phyloP scores from a whole-genome alignment of 2,329 filamentous ascomycete genomes.

The Ceratocystis ficicola region DNA sequence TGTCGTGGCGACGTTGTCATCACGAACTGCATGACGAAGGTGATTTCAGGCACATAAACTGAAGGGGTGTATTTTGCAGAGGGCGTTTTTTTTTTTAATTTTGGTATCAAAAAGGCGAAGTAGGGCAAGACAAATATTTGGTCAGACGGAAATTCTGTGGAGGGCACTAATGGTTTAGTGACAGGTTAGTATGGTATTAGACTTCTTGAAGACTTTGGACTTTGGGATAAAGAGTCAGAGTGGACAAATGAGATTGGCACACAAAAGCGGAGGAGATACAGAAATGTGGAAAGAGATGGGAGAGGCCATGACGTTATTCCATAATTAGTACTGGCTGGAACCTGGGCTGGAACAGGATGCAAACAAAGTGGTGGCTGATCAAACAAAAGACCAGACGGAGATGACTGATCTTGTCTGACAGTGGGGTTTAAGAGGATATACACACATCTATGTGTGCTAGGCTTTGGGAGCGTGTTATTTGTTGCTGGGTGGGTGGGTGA shows the following conservation, averaged over 20 bases:
- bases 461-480: no score
- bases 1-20: constrained; percentile 20
- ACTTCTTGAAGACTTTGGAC: no score
- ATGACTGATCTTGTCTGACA: constrained; percentile 5
- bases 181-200: background rate
- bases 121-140: background rate
- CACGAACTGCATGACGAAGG: constrained; percentile 11
- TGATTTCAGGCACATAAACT: background rate
- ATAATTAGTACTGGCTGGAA: constrained; percentile 3
- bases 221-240: background rate
- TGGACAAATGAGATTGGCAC: background rate
- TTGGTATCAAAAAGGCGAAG: background rate
- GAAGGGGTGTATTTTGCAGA: background rate
- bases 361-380: constrained; percentile 6
- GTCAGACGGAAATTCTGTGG: background rate
- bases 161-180: background rate
- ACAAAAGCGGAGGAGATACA: background rate
- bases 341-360: background rate
- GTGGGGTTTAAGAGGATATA: background rate
- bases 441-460: no score
- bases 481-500: no score
- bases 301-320: constrained; percentile 5
- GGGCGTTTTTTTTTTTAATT: background rate
- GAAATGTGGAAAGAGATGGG: constrained; percentile 3
- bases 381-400: constrained; percentile 4